These are phyloP conservation scores for Beauveria varroae DNA, from an alignment of 2,329 filamentous ascomycete species.

Conservation along the genomic window DNA sequence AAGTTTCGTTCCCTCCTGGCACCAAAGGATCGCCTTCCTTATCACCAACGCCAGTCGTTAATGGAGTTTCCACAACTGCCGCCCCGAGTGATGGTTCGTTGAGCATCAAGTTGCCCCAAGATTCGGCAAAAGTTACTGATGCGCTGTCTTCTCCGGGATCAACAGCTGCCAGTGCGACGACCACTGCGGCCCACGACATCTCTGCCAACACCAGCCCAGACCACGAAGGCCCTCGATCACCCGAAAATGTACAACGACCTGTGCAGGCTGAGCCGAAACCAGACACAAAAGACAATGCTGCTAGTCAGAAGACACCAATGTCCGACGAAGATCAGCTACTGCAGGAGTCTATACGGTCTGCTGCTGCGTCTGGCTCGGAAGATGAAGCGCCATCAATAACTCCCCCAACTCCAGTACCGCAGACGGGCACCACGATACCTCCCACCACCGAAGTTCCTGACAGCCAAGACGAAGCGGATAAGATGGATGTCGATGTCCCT, in stretches of 20 bases:
- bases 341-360: slow-evolving; percentile 33
- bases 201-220: slow-evolving; percentile 71
- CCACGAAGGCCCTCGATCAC: slow-evolving; percentile 51
- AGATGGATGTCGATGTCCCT: slow-evolving; percentile 29
- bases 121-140: slow-evolving; percentile 33
- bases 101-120: slow-evolving; percentile 28
- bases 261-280: slow-evolving; percentile 19
- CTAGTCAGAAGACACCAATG: slow-evolving; percentile 24
- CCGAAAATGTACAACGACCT: slow-evolving; percentile 39
- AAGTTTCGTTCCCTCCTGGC: slow-evolving; percentile 25
- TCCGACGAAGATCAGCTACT: slow-evolving; percentile 38
- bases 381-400: slow-evolving; percentile 3
- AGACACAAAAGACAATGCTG: slow-evolving; percentile 22
- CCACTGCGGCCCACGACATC: slow-evolving; percentile 58
- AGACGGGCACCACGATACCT: background rate
- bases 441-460: slow-evolving; percentile 24
- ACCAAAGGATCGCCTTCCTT: slow-evolving; percentile 22
- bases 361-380: slow-evolving; percentile 15
- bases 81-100: slow-evolving; percentile 13
- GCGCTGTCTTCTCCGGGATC: slow-evolving; percentile 52
- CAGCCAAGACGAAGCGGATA: slow-evolving; percentile 26
- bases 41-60: background rate
- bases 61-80: background rate
- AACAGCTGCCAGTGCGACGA: slow-evolving; percentile 66
- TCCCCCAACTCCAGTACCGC: background rate